A percentile compares a stretch with the other conserved stretches of the same genome.
These are phyloP conservation scores for Eucommia ulmoides DNA, from an alignment of 257 asterid genomes.

Conservation along the genomic window DNA sequence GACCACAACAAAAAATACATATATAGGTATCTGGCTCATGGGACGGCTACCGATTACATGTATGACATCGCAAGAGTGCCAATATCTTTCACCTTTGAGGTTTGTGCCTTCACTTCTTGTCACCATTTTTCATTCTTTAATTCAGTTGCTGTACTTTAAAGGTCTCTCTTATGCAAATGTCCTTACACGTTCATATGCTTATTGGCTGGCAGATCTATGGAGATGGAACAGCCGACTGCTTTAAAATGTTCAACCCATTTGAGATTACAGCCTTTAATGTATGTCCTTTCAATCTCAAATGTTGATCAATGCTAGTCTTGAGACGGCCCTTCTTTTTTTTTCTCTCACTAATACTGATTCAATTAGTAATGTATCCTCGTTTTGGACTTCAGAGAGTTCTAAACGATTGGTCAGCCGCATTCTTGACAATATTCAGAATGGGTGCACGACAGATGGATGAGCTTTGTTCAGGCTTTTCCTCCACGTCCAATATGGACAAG, in stretches of 20 bases:
- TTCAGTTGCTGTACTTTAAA: too few species aligned
- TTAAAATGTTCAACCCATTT: slow-evolving; percentile 87
- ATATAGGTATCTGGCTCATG: slow-evolving; percentile 98
- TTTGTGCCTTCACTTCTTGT: slow-evolving; percentile 16
- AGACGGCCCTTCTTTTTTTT: too few species aligned
- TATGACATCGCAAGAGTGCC: slow-evolving; percentile 89
- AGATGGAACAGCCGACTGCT: slow-evolving; percentile 86
- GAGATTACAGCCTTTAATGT: slow-evolving; percentile 85
- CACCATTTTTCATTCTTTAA: too few species aligned
- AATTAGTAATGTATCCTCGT: too few species aligned
- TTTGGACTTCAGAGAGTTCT: slow-evolving; percentile 63
- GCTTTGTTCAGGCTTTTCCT: slow-evolving; percentile 34
- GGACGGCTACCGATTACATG: slow-evolving; percentile 97
- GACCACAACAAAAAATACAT: too few species aligned
- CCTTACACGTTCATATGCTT: too few species aligned
- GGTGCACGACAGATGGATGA: slow-evolving; percentile 65
- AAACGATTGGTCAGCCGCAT: slow-evolving; percentile 89
- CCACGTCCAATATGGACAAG: slow-evolving; percentile 41
- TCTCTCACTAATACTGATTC: too few species aligned
- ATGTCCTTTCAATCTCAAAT: too few species aligned
- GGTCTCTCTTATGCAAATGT: too few species aligned
- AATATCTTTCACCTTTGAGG: slow-evolving; percentile 98
- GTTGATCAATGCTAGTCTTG: too few species aligned
- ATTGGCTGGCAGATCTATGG: slow-evolving; percentile 82
- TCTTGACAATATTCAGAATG: slow-evolving; percentile 59